Base-by-base conservation (phyloP, 2,329 filamentous ascomycete species). In the Rhinocladiella mackenziei region DNA sequence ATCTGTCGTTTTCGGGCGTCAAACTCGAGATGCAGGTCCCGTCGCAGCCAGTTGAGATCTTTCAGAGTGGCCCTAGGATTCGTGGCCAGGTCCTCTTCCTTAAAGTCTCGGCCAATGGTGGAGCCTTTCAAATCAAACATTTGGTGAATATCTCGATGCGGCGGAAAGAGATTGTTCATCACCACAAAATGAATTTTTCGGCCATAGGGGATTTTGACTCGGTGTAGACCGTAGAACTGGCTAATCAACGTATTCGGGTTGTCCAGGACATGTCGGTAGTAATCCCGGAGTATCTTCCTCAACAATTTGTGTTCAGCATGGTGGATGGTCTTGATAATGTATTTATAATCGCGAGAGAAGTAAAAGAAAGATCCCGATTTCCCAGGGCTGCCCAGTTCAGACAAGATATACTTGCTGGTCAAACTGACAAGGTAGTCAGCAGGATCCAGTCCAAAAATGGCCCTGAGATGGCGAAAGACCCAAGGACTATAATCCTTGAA, bases 401-500 rank as follows among this genome's bases (percentile, higher is more conserved):
- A 97, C 54, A 98, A 76, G 43, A 98, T 97, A 67, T 98, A 98
- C 70, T 98, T 98, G 66, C 89, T 92, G 10, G 92, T 97, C 60
- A 98, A 72, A 5, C 92, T 98, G 81, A 98, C 94, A 50, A 98
- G 80, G 64, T 98, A 98, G 67, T 98, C 92, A 56, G 91, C 92
- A 15, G 92, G 92, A 62, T 98, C 92, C 43, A 97, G 79, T 58
- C 84, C 81, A 71, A 98, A 98, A 52, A 84, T 84, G 36, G 81
- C 74, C 55, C 92, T 86, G 31, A 98, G 76, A 67, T 89, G 87
- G 60, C 92, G 87, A 69, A 98, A 98, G 47, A 98, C 92, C 89
- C 91, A 97, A 45, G 92, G 92, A n/a, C 91, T 91, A 67, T 98
- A 98, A 70, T 98, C 92, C 72, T 98, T 98, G 76, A 98, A 98